Conservation (phyloP, 345 rosid genomes). For the Aegle marmelos region DNA sequence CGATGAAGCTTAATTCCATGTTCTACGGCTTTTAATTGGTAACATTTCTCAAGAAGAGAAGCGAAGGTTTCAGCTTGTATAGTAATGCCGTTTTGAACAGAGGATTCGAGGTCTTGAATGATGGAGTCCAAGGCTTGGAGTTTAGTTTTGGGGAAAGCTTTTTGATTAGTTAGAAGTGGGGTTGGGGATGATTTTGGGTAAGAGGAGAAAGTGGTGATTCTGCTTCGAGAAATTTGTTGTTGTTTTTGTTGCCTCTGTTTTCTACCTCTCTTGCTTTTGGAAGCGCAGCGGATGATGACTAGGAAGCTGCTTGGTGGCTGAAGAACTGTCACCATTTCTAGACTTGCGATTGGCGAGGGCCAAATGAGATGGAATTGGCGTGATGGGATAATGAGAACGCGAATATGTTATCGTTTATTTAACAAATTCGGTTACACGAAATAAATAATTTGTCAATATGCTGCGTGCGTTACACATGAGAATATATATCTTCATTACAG, state of each 20-base stretch:
- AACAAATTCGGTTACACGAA: too few species aligned
- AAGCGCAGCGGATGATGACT: conserved; percentile 20
- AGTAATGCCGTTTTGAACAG: conserved; percentile 46
- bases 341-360: neutral
- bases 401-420: neutral
- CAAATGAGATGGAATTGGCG: conserved; percentile 5
- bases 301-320: conserved; percentile 20
- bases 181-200: conserved; percentile 52
- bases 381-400: neutral
- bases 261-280: conserved; percentile 35
- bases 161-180: conserved; percentile 41
- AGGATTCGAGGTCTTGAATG: conserved; percentile 55
- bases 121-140: conserved; percentile 62
- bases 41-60: conserved; percentile 71
- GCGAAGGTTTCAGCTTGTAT: conserved; percentile 59
- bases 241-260: conserved; percentile 28
- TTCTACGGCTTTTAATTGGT: conserved; percentile 45
- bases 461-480: too few species aligned
- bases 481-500: too few species aligned
- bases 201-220: conserved; percentile 20
- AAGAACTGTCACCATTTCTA: conserved; percentile 32
- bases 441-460: too few species aligned
- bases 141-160: conserved; percentile 34
- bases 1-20: conserved; percentile 57
- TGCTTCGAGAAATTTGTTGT: conserved; percentile 14